Percentiles rank a stretch among this genome's conserved stretches.
Evolutionary conservation across 805 yeast genomes (phyloP).

Genomic region (Starmerella bacillaris): DNA sequence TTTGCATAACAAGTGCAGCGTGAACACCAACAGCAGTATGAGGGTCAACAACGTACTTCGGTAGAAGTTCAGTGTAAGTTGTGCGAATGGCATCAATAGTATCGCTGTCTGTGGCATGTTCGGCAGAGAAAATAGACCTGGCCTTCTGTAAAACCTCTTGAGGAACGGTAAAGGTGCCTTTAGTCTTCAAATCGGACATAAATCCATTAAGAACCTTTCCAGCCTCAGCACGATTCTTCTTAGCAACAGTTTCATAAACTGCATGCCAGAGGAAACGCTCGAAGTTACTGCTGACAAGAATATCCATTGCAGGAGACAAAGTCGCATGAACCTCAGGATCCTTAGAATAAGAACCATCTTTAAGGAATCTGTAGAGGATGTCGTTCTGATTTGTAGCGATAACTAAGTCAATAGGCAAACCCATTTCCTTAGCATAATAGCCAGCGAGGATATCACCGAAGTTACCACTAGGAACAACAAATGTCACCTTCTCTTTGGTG

Average conservation of each 20-base stretch:
- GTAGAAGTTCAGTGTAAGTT: constrained; percentile 38
- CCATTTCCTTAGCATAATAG: constrained; percentile 86
- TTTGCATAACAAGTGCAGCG: constrained; percentile 51
- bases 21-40: constrained; percentile 91
- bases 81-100: constrained; percentile 64
- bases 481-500: constrained; percentile 34
- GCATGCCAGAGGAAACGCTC: constrained; percentile 93
- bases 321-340: constrained; percentile 61
- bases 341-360: constrained; percentile 72
- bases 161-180: constrained; percentile 63
- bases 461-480: constrained; percentile 94
- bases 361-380: constrained; percentile 80
- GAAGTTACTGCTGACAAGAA: constrained; percentile 82
- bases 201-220: constrained; percentile 54
- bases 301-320: constrained; percentile 96
- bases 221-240: constrained; percentile 40
- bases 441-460: constrained; percentile 98
- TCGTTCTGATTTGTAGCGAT: constrained; percentile 95
- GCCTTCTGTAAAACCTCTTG: constrained; percentile 49
- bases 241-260: constrained; percentile 50
- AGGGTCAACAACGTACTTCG: constrained; percentile 78
- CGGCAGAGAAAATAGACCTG: constrained; percentile 51
- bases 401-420: constrained; percentile 73
- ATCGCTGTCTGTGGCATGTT: constrained; percentile 58
- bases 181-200: constrained; percentile 60